Base-by-base conservation (phyloP, 1,139 yeast genomes). In the Saccharomyces pastorianus region DNA sequence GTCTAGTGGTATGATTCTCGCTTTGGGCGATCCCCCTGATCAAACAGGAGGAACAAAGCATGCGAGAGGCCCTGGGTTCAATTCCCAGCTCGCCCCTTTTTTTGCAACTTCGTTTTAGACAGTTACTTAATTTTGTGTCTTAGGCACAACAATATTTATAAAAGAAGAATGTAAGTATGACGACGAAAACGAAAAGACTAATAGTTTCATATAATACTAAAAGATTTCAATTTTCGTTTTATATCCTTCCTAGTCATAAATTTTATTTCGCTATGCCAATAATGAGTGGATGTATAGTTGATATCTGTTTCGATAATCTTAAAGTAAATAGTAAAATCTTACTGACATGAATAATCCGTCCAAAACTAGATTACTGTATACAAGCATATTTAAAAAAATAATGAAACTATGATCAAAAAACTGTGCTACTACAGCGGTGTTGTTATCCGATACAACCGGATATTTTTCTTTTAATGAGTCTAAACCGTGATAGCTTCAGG, bases 51-150 rank as follows among this genome's bases (percentile, higher is more conserved):
- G 34, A 32, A 26, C 34, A 17, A 50, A 50, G 52, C 52, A 50
- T 50, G 52, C 52, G 52, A 50, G 52, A 50, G 52, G 52, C 52
- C 52, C 52, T 50, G 52, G 52, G 52, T 50, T 50, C 52, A 50
- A 50, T 50, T 50, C 52, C 52, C 52, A 50, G 52, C 52, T 50
- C 52, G 52, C 52, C 52, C 52, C 52, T n/a, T 50, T 44, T 44
- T 44, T 44, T 23, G 9, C 13, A 8, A 4, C 9, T 28, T 9
- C 13, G 9, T 28, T 28, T 9, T 8, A 26, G 7, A 6, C 27
- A 26, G 6, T 26, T 6, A 6, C 6, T 26, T 6, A 26, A 26
- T 26, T 26, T 26, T 26, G 27, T 6, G 2, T 26, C 27, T 26
- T 26, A 26, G 6, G 27, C 27, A 26, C 27, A 20, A 20, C 23